A percentile compares a stretch with the other conserved stretches of the same genome.
Evolutionary conservation across 176 grass and related monocot species (phyloP).

Genomic region (Oryza punctata): DNA sequence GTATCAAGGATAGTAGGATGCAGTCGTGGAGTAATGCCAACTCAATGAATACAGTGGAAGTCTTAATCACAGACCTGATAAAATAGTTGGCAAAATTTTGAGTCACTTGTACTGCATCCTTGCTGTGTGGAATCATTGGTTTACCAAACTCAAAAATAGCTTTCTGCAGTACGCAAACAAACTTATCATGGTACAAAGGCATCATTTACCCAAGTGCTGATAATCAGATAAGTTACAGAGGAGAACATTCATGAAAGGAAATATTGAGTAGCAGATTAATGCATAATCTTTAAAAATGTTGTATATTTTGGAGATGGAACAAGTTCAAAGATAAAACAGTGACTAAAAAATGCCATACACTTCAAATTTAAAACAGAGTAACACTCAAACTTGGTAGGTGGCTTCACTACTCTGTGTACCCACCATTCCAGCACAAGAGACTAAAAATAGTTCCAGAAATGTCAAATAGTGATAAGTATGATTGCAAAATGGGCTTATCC

Average conservation of each 20-base stretch:
- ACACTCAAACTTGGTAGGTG: not conserved
- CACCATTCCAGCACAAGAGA: not conserved
- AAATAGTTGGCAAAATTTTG: constrained; percentile 90
- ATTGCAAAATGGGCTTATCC: not conserved
- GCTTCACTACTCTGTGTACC: not conserved
- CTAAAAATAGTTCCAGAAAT: not conserved
- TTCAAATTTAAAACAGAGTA: not conserved
- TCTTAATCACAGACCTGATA: constrained; percentile 59
- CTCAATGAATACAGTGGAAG: not conserved
- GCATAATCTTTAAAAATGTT: not conserved
- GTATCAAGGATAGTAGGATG: constrained; percentile 15
- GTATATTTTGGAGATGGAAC: not conserved
- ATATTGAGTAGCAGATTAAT: not conserved
- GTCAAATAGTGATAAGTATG: constrained; percentile 11
- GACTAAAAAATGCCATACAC: not conserved
- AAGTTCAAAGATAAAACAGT: not conserved
- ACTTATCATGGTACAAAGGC: not conserved
- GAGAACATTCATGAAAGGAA: not conserved
- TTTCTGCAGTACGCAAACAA: constrained; percentile 68
- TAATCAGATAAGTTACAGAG: not conserved
- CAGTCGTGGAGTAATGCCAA: not conserved
- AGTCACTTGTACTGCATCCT: constrained; percentile 73
- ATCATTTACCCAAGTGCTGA: not conserved
- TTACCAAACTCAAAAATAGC: constrained; percentile 82
- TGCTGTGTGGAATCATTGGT: constrained; percentile 81